A percentile compares a stretch with the other conserved stretches of the same genome.
These are phyloP conservation scores for Colletotrichum tanaceti DNA, from an alignment of 2,329 filamentous ascomycete species.

Conservation along the genomic window DNA sequence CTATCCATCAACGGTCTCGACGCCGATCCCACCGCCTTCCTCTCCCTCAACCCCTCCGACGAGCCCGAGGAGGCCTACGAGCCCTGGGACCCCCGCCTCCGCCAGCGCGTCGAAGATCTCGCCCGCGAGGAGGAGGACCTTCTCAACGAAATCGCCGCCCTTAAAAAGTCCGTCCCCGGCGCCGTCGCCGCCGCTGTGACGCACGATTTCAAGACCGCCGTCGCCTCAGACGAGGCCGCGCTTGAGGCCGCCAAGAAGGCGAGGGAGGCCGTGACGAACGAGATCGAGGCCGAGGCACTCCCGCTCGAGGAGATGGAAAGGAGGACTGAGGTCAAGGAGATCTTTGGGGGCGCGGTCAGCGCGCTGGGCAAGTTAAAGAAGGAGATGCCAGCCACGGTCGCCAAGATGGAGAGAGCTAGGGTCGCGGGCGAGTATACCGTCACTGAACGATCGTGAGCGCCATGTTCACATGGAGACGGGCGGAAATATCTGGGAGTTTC, in stretches of 20 bases:
- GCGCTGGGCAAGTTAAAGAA: constrained; percentile 65
- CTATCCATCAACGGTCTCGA: constrained; percentile 72
- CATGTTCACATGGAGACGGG: too few species aligned
- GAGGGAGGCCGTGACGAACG: constrained; percentile 41
- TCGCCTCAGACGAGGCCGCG: constrained; percentile 60
- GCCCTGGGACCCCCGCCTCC: constrained; percentile 70
- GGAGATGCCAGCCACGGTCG: constrained; percentile 71
- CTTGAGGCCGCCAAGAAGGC: constrained; percentile 37
- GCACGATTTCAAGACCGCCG: constrained; percentile 55
- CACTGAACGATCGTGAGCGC: constrained; percentile 48
- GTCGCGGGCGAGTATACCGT: constrained; percentile 69
- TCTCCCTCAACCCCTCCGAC: constrained; percentile 44
- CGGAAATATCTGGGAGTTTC: constrained; percentile 1
- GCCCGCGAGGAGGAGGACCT: constrained; percentile 72
- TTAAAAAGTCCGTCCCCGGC: constrained; percentile 66
- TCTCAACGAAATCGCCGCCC: constrained; percentile 70
- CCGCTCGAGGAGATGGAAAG: constrained; percentile 56
- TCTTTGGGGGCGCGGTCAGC: constrained; percentile 61
- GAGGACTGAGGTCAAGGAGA: constrained; percentile 58
- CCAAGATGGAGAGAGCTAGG: constrained; percentile 73
- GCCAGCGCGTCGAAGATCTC: constrained; percentile 69
- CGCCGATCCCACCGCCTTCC: constrained; percentile 56
- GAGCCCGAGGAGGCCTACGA: constrained; percentile 62
- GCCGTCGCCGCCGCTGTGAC: constrained; percentile 58
- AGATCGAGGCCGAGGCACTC: constrained; percentile 45